Base-by-base conservation (phyloP, 2,329 filamentous ascomycete species). In the Trichoderma lentiforme region DNA sequence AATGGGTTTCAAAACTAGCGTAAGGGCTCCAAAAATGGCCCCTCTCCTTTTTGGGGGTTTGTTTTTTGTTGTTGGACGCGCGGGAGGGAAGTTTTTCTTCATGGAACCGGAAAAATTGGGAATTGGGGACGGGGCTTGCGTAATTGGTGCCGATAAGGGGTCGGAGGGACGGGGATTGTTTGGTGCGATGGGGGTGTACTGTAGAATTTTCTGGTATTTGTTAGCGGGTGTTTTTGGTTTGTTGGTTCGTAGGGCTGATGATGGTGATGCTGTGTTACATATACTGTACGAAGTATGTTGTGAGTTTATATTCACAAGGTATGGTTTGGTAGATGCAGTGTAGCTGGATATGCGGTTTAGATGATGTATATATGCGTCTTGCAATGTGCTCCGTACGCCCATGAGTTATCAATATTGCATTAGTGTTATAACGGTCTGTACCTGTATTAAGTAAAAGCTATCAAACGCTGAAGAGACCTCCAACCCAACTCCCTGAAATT, bases 161-260 rank as follows among this genome's bases (percentile, higher is more conserved):
- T 67, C 64, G 64, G 64, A 39, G n/a, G 47, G 64, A 67, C 64
- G 64, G 64, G 32, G 51, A 39, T 56, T 67, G 34, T 67, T 58
- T 36, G 34, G 24, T 58, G 64, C 51, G 64, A 67, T 57, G 28
- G 64, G 58, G 32, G 6, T 18, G 15, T 43, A 28, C 26, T 18
- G 15, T 43, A 28, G 53, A 57, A 57, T 30, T 26, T n/a, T 21
- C 9, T 47, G 3, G 39, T 47, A 9, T 28, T 24, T n/a, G 28
- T 28, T 56, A 18, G 36, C 3, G 36, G 34, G 34, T 32, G 8
- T 11, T 32, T 32, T 32, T 32, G 9, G 30, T 32, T 32, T 36
- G 34, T 36, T 36, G 24, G 24, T 57, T 57, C 26, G 56, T 58
- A 58, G 56, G 56, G 56, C 56, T 58, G 56, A 58, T 30, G 43